These are phyloP conservation scores for Entamoeba moshkovskii DNA, from an alignment of 208 protist genomes.

Conservation along the genomic window DNA sequence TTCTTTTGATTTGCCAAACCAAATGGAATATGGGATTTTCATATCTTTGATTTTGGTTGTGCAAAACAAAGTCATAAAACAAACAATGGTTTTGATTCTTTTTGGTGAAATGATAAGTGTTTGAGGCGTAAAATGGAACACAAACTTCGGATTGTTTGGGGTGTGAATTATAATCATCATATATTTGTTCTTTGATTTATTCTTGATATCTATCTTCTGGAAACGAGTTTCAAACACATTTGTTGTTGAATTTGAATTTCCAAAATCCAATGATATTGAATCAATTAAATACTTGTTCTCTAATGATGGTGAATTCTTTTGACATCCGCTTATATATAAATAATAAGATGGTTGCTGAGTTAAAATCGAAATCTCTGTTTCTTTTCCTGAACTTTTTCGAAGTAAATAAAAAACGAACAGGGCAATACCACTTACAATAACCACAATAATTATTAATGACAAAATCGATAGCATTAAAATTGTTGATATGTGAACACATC, in stretches of 20 bases:
- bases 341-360: background rate
- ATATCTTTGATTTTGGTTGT: background rate
- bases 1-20: background rate
- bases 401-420: too few relatives aligned
- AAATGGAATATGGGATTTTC: background rate
- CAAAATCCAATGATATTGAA: background rate
- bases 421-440: background rate
- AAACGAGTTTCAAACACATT: background rate
- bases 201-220: background rate
- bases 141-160: background rate
- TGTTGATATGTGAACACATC: background rate
- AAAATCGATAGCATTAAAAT: background rate
- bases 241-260: background rate
- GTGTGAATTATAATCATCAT: background rate
- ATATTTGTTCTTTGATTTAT: background rate
- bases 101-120: background rate
- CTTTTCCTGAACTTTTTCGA: too few relatives aligned
- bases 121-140: background rate
- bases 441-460: background rate
- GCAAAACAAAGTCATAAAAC: background rate
- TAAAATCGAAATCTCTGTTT: background rate
- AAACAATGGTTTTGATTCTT: background rate
- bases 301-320: too few relatives aligned
- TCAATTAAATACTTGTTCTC: background rate
- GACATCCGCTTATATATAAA: background rate